Evolutionary conservation across 2,329 filamentous ascomycete species (phyloP), one percentile per base, ranked within the genome.

Genomic region (Xenoacremonium recifei): DNA sequence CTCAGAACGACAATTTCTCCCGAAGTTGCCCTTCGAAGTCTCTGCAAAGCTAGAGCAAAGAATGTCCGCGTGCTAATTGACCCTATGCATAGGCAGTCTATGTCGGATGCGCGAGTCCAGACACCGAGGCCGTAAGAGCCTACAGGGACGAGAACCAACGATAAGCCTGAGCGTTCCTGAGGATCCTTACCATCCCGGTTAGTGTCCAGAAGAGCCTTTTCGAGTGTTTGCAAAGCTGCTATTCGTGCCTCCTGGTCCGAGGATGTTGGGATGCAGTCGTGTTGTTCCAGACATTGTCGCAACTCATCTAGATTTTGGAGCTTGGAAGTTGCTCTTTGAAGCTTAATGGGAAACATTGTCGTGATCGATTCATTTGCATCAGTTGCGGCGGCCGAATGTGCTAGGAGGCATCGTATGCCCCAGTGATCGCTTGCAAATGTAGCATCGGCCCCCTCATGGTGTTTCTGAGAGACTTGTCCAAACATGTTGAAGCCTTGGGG

Each of bases 71-170:
- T 65, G 54, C 79, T 80, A 42, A 84, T 79, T 17, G 75, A 71
- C 2, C 82, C 80, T 47, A 87, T 77, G 50, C 76, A 84, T 5
- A 87, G 69, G 51, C 80, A 82, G 60, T 87, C 81, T 6, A 87
- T 71, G 50, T 85, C 80, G 2, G 82, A 86, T 0, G 70, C 58
- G 2, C 66, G 54, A 2, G 76, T 79, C 79, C 82, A 85, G 3
- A 82, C 75, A 9, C 76, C 77, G 3, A 87, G 64, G 3, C 76
- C 79, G 53, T 82, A 85, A 1, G 83, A 86, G 1, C 83, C 84
- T n/a, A 85, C 79, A 0, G 82, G 72, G 5, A 79, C 69, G 6
- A 86, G 55, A 1, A 81, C 64, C 27, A 84, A 58, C 3, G 57
- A 54, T 6, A 61, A 55, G 16, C 61, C 47, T 48, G 30, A 38